Base-by-base conservation (phyloP, 2,329 filamentous ascomycete genomes). In the Fusarium cicatricum region DNA sequence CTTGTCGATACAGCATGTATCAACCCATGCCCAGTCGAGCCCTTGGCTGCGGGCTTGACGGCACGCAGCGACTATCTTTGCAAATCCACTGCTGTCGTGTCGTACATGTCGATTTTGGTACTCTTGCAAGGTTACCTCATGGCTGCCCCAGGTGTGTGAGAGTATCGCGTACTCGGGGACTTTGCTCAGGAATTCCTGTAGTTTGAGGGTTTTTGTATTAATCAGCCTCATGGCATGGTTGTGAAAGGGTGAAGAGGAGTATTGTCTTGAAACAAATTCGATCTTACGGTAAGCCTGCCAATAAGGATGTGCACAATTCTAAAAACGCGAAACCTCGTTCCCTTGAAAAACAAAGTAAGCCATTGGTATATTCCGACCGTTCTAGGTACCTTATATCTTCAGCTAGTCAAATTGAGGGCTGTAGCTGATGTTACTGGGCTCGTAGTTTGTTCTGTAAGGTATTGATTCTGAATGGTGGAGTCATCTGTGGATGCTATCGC, bases 1-100 rank as follows among this genome's bases (percentile, higher is more conserved):
- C 28, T 61, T 58, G 52, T 64, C 47, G 39, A 64, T 62, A 31
- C 58, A 62, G 49, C 61, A 64, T 3, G 58, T 64, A 31, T 48
- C 45, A n/a, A 48, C 55, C 60, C 28, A 62, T 2, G 46, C 58
- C 59, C 54, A 59, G 1, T 51, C 19, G 3, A 60, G 38, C 5
- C 49, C 55, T 33, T 64, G 47, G 4, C 19, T 12, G 3, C 17
- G 12, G 2, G 61, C 49, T 15, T 57, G 45, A 3, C 54, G 31
- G 19, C 29, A 48, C 11, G 42, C 51, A 29, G 41, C 47, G 11
- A 45, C 4, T 14, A 64, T 59, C 39, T 64, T 64, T 4, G 32
- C 5, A 12, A 28, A 51, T 14, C 49, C 49, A 11, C 28, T 32
- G 28, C 38, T 42, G 38, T 19, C 17, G 12, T 33, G 10, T 36